These are phyloP conservation scores for Cercospora sesami DNA, from an alignment of 2,329 filamentous ascomycete species.

Conservation along the genomic window DNA sequence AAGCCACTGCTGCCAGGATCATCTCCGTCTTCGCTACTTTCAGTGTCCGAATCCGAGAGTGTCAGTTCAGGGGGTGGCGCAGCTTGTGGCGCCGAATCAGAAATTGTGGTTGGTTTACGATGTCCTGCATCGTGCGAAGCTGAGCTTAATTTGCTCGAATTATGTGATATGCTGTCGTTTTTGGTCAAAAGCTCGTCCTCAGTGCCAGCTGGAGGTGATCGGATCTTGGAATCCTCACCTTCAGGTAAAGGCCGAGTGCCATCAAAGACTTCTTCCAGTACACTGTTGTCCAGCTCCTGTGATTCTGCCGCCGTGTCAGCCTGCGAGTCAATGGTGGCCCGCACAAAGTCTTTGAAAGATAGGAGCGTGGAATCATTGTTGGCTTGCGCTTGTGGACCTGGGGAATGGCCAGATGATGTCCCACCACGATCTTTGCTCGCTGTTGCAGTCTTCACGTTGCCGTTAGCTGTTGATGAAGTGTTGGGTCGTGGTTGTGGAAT, in stretches of 20 bases:
- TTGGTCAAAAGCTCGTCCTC: slow-evolving; percentile 21
- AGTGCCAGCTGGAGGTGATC: background rate
- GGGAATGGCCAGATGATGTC: slow-evolving; percentile 11
- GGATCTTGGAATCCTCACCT: slow-evolving; percentile 24
- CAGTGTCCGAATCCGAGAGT: slow-evolving; percentile 6
- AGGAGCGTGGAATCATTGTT: background rate
- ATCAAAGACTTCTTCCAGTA: slow-evolving; percentile 22
- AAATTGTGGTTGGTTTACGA: background rate
- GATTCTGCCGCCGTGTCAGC: background rate
- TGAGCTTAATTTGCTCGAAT: slow-evolving; percentile 5
- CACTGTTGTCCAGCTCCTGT: slow-evolving; percentile 1
- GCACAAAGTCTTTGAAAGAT: background rate
- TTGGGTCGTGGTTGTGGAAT: slow-evolving; percentile 1
- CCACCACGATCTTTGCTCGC: slow-evolving; percentile 15
- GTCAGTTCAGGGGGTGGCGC: slow-evolving; percentile 3
- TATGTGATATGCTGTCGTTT: slow-evolving; percentile 14
- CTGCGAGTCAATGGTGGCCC: background rate
- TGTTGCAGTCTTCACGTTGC: slow-evolving; percentile 12
- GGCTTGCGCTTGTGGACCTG: slow-evolving; percentile 2
- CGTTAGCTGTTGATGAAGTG: slow-evolving; percentile 12
- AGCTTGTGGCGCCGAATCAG: background rate
- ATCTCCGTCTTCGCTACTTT: slow-evolving; percentile 11
- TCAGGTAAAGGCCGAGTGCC: slow-evolving; percentile 25
- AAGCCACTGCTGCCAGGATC: background rate
- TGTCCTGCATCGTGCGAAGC: slow-evolving; percentile 2